These are phyloP conservation scores for Russula lepida DNA, from an alignment of 768 basidiomycete species.

Conservation along the genomic window DNA sequence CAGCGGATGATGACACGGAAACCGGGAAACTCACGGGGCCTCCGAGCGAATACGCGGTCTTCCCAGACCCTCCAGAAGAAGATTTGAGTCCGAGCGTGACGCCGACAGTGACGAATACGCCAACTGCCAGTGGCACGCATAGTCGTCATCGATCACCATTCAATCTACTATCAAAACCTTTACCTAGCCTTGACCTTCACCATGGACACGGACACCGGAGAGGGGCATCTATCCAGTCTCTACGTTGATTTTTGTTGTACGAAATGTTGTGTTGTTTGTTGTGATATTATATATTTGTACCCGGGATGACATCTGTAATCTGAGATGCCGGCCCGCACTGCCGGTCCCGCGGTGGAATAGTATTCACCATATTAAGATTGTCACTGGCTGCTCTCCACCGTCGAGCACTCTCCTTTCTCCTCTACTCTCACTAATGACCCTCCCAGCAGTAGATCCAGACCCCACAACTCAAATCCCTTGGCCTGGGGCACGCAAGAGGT, in stretches of 20 bases:
- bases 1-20: slow-evolving; percentile 35
- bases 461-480: slow-evolving; percentile 75
- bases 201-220: slow-evolving; percentile 32
- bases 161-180: slow-evolving; percentile 53
- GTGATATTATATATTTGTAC: background rate
- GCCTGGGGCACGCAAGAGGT: slow-evolving; percentile 36
- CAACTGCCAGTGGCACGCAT: background rate
- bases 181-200: slow-evolving; percentile 29
- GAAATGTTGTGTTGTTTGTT: background rate
- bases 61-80: slow-evolving; percentile 55
- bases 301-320: no score
- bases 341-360: background rate
- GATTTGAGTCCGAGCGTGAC: slow-evolving; percentile 26
- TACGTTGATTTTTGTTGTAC: slow-evolving; percentile 17
- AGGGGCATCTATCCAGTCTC: slow-evolving; percentile 33
- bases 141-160: slow-evolving; percentile 41
- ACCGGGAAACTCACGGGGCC: slow-evolving; percentile 52
- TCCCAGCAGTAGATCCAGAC: slow-evolving; percentile 59
- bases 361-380: background rate
- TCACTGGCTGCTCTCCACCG: background rate
- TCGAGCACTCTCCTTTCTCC: background rate
- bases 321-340: background rate
- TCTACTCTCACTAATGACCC: slow-evolving; percentile 40
- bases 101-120: slow-evolving; percentile 17
- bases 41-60: slow-evolving; percentile 59